Conservation (phyloP, 2,329 filamentous ascomycete genomes). For the Myriangium duriaei region DNA sequence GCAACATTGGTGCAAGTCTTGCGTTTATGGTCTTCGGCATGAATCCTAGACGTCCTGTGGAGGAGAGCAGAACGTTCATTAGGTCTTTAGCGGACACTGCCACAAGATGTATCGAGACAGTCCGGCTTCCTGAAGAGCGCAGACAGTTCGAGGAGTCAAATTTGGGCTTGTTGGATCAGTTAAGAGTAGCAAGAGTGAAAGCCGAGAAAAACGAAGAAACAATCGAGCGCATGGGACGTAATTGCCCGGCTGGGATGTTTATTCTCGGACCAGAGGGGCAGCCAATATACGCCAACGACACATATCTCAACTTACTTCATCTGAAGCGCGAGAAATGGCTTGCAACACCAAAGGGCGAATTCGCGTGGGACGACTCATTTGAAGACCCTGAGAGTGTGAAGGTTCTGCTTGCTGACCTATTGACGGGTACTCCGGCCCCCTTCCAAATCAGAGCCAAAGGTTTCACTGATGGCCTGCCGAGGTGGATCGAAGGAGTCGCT, state of each 20-base stretch:
- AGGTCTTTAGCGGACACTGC: slow-evolving; percentile 22
- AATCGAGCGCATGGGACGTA: slow-evolving; percentile 29
- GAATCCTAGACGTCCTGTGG: slow-evolving; percentile 27
- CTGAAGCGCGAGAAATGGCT: slow-evolving; percentile 14
- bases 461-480: slow-evolving; percentile 22
- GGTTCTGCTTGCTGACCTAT: slow-evolving; percentile 21
- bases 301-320: slow-evolving; percentile 26
- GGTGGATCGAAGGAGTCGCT: slow-evolving; percentile 17
- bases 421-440: slow-evolving; percentile 20
- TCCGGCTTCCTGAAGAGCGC: slow-evolving; percentile 1
- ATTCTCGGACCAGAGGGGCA: slow-evolving; percentile 24
- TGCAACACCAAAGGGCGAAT: background rate
- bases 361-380: background rate
- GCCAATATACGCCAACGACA: slow-evolving; percentile 27
- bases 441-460: slow-evolving; percentile 27
- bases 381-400: slow-evolving; percentile 25
- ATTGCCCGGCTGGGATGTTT: slow-evolving; percentile 30
- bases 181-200: slow-evolving; percentile 20
- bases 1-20: background rate
- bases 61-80: slow-evolving; percentile 28
- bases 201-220: slow-evolving; percentile 24
- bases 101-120: background rate
- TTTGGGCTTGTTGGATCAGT: slow-evolving; percentile 25
- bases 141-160: slow-evolving; percentile 25
- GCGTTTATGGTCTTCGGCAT: slow-evolving; percentile 25